phyloP scores from a whole-genome alignment of 495 filamentous ascomycete genomes.

The Tetracladium marchalianum region DNA sequence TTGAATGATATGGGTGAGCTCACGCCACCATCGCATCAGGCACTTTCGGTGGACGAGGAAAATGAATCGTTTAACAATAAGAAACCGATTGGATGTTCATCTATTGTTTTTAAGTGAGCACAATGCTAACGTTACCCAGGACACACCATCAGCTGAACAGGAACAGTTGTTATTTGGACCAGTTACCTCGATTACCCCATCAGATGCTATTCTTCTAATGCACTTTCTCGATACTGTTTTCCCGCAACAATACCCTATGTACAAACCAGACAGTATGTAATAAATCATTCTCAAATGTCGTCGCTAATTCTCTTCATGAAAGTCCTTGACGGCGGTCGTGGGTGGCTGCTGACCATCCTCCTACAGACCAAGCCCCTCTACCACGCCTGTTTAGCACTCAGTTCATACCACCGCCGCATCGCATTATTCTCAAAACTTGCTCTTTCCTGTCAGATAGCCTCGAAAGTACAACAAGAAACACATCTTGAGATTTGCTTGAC shows the following conservation, averaged over 20 bases:
- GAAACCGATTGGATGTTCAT: not conserved
- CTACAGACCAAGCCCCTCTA: conserved; percentile 10
- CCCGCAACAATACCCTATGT: conserved; percentile 11
- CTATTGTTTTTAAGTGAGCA: not conserved
- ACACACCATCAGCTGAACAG: not conserved
- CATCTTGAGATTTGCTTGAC: conserved; percentile 32
- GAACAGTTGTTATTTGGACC: not conserved
- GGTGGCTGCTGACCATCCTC: conserved; percentile 12
- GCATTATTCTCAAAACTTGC: not conserved
- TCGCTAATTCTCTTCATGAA: conserved; percentile 17
- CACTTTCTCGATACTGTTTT: conserved; percentile 15
- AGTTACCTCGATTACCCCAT: not conserved
- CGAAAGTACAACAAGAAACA: conserved; percentile 26
- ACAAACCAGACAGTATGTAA: conserved; percentile 24
- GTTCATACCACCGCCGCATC: conserved; percentile 6
- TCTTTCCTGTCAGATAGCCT: conserved; percentile 23
- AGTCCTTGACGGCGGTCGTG: conserved; percentile 9
- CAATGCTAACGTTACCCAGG: conserved; percentile 2
- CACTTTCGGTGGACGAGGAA: not conserved
- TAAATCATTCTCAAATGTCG: no score
- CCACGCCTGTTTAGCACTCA: conserved; percentile 9
- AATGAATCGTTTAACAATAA: no score
- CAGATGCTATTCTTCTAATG: conserved; percentile 9
- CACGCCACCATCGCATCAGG: conserved; percentile 1
- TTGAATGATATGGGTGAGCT: not conserved